phyloP scores from a whole-genome alignment of 1,284 basidiomycete genomes.

The Ceratobasidium sp. region DNA sequence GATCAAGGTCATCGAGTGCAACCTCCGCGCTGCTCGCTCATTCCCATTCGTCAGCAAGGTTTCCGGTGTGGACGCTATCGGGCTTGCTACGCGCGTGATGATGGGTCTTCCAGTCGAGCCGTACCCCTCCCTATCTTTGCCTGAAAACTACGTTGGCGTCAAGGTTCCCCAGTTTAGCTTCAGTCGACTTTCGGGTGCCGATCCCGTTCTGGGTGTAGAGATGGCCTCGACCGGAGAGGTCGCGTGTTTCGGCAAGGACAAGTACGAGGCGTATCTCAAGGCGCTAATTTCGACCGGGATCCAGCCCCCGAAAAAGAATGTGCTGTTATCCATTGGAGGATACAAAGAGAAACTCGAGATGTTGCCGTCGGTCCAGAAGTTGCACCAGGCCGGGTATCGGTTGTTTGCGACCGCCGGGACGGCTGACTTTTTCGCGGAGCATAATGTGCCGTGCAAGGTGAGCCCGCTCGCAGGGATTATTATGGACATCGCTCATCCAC shows the following conservation, averaged over 20 bases:
- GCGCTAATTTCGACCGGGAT: conserved; percentile 97
- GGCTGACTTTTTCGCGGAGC: conserved; percentile 91
- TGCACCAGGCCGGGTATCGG: conserved; percentile 93
- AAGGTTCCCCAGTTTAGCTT: conserved; percentile 99
- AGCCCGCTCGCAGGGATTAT: conserved; percentile 39
- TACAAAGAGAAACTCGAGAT: conserved; percentile 99
- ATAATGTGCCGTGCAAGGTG: conserved; percentile 84
- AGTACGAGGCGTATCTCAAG: conserved; percentile 98
- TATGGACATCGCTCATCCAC: conserved; percentile 33
- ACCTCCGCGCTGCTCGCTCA: conserved; percentile 94
- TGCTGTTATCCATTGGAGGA: conserved; percentile 91
- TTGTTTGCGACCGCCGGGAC: conserved; percentile 98
- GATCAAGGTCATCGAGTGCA: conserved; percentile 99
- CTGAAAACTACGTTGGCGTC: conserved; percentile 93
- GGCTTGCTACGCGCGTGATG: conserved; percentile 99
- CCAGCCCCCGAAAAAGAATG: conserved; percentile 92
- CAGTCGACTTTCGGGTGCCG: conserved; percentile 92
- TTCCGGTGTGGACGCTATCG: conserved; percentile 95
- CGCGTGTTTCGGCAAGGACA: conserved; percentile 96
- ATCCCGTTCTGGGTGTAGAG: conserved; percentile 98
- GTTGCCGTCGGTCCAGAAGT: conserved; percentile 93
- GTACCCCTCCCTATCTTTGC: conserved; percentile 88
- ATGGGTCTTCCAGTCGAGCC: conserved; percentile 86
- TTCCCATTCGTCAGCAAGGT: conserved; percentile 99
- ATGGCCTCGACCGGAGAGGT: conserved; percentile 99